A percentile compares a stretch with the other conserved stretches of the same genome.
Evolutionary conservation across 192 early-diverging fungal species (phyloP).

Genomic region (Coemansia pectinata): DNA sequence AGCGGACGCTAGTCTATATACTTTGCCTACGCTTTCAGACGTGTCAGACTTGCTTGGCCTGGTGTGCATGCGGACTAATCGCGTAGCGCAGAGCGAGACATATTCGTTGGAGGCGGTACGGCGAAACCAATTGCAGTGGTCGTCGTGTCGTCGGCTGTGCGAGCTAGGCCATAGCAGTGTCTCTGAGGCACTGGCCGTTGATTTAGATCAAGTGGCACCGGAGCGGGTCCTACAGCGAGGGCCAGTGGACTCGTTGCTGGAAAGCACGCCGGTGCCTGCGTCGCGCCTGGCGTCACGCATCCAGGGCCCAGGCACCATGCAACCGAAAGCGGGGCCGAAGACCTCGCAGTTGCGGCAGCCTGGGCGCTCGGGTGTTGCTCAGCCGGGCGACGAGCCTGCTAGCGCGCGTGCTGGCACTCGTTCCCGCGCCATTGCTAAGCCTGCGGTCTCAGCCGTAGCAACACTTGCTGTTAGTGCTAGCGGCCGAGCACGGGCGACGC

Average conservation of each 20-base stretch:
- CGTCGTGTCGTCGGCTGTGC: slow-evolving; percentile 47
- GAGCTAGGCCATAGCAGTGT: slow-evolving; percentile 32
- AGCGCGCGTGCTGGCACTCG: background rate
- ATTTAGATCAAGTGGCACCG: background rate
- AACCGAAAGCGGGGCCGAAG: background rate
- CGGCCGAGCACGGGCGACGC: background rate
- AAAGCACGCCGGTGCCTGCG: slow-evolving; percentile 10
- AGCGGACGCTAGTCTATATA: slow-evolving; percentile 13
- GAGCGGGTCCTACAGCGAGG: background rate
- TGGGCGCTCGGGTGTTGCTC: background rate
- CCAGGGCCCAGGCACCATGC: background rate
- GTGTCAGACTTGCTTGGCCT: slow-evolving; percentile 43
- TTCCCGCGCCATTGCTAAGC: background rate
- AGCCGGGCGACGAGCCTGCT: background rate
- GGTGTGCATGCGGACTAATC: slow-evolving; percentile 49
- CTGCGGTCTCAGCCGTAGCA: background rate
- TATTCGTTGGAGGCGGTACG: slow-evolving; percentile 38
- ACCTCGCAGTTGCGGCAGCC: slow-evolving; percentile 1
- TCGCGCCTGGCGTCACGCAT: background rate
- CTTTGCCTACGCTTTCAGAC: slow-evolving; percentile 32
- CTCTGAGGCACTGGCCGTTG: slow-evolving; percentile 2
- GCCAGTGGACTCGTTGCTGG: background rate
- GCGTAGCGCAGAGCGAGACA: slow-evolving; percentile 33
- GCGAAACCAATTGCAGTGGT: slow-evolving; percentile 53
- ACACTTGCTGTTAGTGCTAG: background rate